These are phyloP conservation scores for Tolypocladium sp. DNA, from an alignment of 2,329 filamentous ascomycete species.

Conservation along the genomic window DNA sequence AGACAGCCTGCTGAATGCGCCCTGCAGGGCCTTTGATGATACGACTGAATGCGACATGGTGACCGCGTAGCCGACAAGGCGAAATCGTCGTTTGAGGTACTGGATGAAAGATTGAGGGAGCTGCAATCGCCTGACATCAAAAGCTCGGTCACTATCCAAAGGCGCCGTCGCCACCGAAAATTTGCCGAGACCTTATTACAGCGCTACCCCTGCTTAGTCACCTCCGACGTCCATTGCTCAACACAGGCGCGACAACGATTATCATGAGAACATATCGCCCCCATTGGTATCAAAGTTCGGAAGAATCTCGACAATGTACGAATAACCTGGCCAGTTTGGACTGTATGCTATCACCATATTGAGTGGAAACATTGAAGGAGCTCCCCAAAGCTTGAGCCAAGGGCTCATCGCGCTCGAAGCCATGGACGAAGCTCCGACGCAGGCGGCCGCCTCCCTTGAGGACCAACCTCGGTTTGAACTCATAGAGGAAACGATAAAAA, in stretches of 20 bases:
- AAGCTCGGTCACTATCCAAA: background rate
- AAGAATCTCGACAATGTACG: background rate
- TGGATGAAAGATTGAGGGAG: background rate
- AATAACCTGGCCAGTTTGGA: background rate
- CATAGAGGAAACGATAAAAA: constrained; percentile 16
- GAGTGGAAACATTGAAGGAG: background rate
- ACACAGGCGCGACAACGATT: background rate
- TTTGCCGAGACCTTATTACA: constrained; percentile 4
- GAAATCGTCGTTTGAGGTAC: background rate
- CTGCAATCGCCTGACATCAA: background rate
- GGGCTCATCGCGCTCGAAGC: background rate
- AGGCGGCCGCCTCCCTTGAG: constrained; percentile 9
- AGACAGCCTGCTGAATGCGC: constrained; percentile 19
- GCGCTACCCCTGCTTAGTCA: background rate
- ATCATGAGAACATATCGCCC: background rate
- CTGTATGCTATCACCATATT: background rate
- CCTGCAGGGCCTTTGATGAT: constrained; percentile 25
- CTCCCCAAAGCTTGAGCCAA: background rate
- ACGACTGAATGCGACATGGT: constrained; percentile 29
- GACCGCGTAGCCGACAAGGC: background rate
- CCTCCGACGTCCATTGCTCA: background rate
- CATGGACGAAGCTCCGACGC: constrained; percentile 18
- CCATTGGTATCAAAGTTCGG: background rate
- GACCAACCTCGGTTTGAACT: constrained; percentile 17
- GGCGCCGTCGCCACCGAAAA: constrained; percentile 5